Conservation (phyloP, 495 filamentous ascomycete species). For the Penicillium atrosanguineum region DNA sequence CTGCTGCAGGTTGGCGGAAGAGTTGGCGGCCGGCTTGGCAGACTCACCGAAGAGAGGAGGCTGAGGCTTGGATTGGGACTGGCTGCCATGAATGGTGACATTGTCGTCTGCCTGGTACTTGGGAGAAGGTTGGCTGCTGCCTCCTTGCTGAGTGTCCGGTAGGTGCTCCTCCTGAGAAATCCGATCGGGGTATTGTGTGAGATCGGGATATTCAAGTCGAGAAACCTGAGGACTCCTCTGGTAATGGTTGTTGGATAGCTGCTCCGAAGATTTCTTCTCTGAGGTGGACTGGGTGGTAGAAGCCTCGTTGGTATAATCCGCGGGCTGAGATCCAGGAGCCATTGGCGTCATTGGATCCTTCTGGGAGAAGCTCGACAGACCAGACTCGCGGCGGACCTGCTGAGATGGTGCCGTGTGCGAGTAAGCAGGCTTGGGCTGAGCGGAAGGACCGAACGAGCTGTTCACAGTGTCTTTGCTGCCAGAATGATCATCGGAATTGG, state of each 20-base stretch:
- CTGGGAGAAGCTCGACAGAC: constrained; percentile 59
- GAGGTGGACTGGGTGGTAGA: constrained; percentile 81
- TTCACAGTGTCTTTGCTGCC: constrained; percentile 39
- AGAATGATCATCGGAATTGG: constrained; percentile 45
- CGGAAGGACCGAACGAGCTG: constrained; percentile 53
- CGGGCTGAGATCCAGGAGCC: constrained; percentile 70
- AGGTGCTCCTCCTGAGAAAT: constrained; percentile 45
- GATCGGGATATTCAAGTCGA: constrained; percentile 17
- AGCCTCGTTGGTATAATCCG: constrained; percentile 76
- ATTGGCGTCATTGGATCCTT: constrained; percentile 70
- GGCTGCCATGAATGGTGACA: constrained; percentile 33
- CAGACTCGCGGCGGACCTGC: constrained; percentile 49
- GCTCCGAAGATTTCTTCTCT: constrained; percentile 63
- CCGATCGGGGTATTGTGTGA: constrained; percentile 41
- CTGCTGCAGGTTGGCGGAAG: constrained; percentile 37
- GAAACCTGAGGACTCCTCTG: constrained; percentile 51
- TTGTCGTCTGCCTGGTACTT: constrained; percentile 26
- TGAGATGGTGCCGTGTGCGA: constrained; percentile 52
- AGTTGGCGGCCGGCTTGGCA: constrained; percentile 23
- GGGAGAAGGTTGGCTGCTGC: constrained; percentile 41
- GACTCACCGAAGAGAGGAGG: constrained; percentile 47
- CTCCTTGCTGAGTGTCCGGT: constrained; percentile 44
- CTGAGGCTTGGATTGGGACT: constrained; percentile 42
- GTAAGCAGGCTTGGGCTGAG: constrained; percentile 47
- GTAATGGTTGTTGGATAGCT: constrained; percentile 42